phyloP scores from a whole-genome alignment of 768 basidiomycete genomes.

The Flagelloscypha sp. region DNA sequence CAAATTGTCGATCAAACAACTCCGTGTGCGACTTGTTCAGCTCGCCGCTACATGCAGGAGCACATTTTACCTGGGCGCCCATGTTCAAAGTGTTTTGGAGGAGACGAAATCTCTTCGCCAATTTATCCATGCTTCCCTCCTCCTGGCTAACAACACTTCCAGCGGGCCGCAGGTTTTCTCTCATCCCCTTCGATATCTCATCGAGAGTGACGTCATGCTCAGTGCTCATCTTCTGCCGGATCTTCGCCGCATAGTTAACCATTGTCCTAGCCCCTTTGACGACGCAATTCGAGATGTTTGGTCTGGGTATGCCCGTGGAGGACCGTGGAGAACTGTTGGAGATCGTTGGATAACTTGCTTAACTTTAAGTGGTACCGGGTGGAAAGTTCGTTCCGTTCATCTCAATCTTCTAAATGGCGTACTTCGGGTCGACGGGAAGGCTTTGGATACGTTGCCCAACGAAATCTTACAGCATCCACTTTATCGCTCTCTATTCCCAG shows the following conservation, averaged over 20 bases:
- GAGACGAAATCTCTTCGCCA: background rate
- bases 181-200: conserved; percentile 4
- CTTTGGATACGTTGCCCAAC: conserved; percentile 15
- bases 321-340: background rate
- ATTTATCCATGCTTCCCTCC: background rate
- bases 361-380: background rate
- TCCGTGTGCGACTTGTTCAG: background rate
- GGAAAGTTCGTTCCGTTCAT: conserved; percentile 6
- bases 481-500: conserved; percentile 14
- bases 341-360: background rate
- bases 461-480: conserved; percentile 12
- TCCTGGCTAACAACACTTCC: too few relatives aligned
- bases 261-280: too few relatives aligned
- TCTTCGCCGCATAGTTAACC: too few relatives aligned
- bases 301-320: too few relatives aligned
- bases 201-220: too few relatives aligned
- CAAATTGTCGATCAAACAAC: background rate
- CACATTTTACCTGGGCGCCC: background rate
- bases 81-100: background rate
- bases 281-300: too few relatives aligned
- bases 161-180: background rate
- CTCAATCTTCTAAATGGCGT: conserved; percentile 15
- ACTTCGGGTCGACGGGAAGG: conserved; percentile 18
- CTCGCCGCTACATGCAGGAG: background rate
- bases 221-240: too few relatives aligned